phyloP scores from a whole-genome alignment of 371 early-diverging fungal species.

The Mucor piriformis region DNA sequence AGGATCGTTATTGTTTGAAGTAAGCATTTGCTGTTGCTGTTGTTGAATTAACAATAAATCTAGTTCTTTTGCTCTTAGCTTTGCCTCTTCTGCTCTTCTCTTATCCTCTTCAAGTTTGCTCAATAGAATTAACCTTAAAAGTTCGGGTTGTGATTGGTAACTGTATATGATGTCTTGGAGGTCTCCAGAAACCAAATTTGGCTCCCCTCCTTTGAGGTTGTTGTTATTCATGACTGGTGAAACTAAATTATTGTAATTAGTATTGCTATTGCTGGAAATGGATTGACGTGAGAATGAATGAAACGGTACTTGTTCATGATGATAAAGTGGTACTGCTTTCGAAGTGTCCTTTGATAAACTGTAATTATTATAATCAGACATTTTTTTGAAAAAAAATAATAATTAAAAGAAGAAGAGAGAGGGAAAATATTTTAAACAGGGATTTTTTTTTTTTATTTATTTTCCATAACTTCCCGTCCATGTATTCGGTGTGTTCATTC shows the following conservation, averaged over 20 bases:
- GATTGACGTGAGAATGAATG: constrained; percentile 28
- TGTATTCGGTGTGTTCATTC: constrained; percentile 11
- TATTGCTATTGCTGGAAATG: constrained; percentile 5
- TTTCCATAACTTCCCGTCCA: constrained; percentile 22
- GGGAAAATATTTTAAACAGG: constrained; percentile 14
- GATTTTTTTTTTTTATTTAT: constrained; percentile 8
- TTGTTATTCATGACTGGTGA: constrained; percentile 8
- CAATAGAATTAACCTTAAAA: constrained; percentile 59
- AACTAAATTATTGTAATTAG: constrained; percentile 1
- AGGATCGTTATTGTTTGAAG: constrained; percentile 2
- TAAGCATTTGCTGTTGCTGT: constrained; percentile 14
- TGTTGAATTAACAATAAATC: constrained; percentile 46
- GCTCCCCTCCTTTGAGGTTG: constrained; percentile 10
- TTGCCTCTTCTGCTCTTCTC: constrained; percentile 56
- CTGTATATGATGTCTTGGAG: constrained; percentile 60
- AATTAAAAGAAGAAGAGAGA: constrained; percentile 9
- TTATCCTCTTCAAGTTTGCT: constrained; percentile 71
- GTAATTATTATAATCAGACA: constrained; percentile 25
- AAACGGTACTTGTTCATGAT: constrained; percentile 48
- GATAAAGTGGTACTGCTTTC: constrained; percentile 40
- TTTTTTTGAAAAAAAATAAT: neutral
- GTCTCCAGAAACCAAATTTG: constrained; percentile 37
- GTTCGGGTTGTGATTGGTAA: constrained; percentile 64
- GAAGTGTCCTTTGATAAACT: constrained; percentile 24
- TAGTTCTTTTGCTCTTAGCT: constrained; percentile 48